Evolutionary conservation across 2,329 filamentous ascomycete genomes (phyloP).

Genomic region (Colletotrichum falcatum): DNA sequence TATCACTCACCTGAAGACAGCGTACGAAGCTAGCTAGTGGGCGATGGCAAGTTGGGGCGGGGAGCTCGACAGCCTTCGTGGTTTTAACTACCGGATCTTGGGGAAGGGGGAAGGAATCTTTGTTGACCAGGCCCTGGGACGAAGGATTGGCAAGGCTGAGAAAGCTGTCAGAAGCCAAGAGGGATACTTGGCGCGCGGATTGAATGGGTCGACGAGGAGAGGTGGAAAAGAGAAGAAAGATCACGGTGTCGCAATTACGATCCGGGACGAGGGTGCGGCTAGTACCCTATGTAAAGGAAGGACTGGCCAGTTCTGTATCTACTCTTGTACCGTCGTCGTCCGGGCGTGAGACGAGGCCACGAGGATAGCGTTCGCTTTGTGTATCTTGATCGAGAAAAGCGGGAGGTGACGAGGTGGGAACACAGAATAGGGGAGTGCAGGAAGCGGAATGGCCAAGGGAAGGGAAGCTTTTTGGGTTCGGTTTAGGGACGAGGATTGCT

Average conservation of each 20-base stretch:
- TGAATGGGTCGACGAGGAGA: conserved; percentile 23
- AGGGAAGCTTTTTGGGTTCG: conserved; percentile 42
- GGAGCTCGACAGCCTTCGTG: conserved; percentile 23
- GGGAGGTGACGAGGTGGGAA: conserved; percentile 24
- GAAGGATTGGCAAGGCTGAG: background rate
- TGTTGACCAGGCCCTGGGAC: background rate
- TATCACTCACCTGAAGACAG: conserved; percentile 27
- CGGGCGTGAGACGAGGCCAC: conserved; percentile 31
- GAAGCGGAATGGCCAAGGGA: conserved; percentile 38
- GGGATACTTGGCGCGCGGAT: background rate
- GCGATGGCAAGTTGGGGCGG: conserved; percentile 20
- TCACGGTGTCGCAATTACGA: conserved; percentile 16
- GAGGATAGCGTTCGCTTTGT: conserved; percentile 27
- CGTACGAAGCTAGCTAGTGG: conserved; percentile 31
- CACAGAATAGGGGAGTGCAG: conserved; percentile 30
- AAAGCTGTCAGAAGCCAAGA: conserved; percentile 4
- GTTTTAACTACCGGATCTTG: conserved; percentile 16
- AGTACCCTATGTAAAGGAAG: conserved; percentile 21
- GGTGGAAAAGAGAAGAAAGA: conserved; percentile 16
- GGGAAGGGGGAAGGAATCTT: background rate
- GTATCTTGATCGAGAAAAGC: conserved; percentile 16
- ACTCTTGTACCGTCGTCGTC: conserved; percentile 26
- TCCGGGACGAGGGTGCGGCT: conserved; percentile 15
- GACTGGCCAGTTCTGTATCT: conserved; percentile 28
- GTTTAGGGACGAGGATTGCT: conserved; percentile 36